These are phyloP conservation scores for Fraxinus cuspidata DNA, from an alignment of 257 asterid genomes.

Conservation along the genomic window DNA sequence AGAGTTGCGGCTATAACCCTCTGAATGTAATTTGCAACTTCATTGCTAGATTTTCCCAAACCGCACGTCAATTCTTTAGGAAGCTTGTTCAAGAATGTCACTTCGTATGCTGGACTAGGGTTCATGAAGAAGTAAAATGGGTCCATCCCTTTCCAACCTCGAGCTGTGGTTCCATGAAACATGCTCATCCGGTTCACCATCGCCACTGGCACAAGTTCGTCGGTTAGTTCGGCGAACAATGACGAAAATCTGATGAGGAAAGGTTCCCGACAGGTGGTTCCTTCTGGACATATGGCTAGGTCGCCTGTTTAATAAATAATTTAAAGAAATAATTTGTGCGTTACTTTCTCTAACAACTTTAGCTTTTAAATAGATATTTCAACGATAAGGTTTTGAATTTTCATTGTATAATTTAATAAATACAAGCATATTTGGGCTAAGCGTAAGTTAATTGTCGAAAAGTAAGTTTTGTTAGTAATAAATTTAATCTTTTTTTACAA, in stretches of 20 bases:
- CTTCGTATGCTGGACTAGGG: conserved; percentile 40
- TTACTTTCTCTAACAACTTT: too few species aligned
- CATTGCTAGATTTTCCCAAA: conserved; percentile 40
- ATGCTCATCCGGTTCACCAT: conserved; percentile 42
- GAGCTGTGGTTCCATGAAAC: conserved; percentile 51
- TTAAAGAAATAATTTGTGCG: too few species aligned
- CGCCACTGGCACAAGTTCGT: conserved; percentile 51
- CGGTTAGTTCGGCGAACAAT: conserved; percentile 47
- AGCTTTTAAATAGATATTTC: too few species aligned
- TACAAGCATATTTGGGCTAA: background rate
- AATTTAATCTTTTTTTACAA: background rate
- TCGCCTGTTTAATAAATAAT: conserved; percentile 13
- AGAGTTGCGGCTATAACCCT: conserved; percentile 27
- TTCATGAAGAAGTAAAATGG: conserved; percentile 43
- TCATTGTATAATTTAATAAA: too few species aligned
- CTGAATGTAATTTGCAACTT: conserved; percentile 44
- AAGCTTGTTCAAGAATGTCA: conserved; percentile 38
- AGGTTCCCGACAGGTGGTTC: conserved; percentile 52
- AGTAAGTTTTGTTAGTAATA: background rate
- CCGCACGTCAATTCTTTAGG: conserved; percentile 32
- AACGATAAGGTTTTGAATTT: background rate
- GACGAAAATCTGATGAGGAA: conserved; percentile 46
- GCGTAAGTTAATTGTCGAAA: background rate
- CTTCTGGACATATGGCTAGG: conserved; percentile 47
- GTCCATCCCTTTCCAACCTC: conserved; percentile 57